These are phyloP conservation scores for Pseudonitzschia delicatissima DNA, from an alignment of 108 stramenopile genomes.

Conservation along the genomic window DNA sequence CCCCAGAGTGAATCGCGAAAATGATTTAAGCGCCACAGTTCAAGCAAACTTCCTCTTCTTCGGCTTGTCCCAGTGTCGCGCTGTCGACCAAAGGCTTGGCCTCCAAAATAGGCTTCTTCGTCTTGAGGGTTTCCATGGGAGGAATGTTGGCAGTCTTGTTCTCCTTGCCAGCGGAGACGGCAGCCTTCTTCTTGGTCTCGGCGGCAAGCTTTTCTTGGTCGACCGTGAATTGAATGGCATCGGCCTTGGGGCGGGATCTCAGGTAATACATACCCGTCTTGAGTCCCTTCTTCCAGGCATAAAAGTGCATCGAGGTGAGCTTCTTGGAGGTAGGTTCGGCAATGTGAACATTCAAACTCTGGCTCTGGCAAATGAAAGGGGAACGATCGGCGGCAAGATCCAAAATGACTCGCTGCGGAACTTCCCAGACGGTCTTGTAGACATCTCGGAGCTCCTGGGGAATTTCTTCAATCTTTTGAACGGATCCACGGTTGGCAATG, in stretches of 20 bases:
- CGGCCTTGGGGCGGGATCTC: slow-evolving; percentile 97
- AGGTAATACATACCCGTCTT: slow-evolving; percentile 99
- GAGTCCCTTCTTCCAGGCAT: slow-evolving; percentile 97
- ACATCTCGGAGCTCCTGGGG: slow-evolving; percentile 91
- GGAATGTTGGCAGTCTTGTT: slow-evolving; percentile 2
- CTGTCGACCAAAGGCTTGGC: slow-evolving; percentile 35
- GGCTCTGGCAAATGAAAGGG: slow-evolving; percentile 98
- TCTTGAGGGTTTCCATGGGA: slow-evolving; percentile 29
- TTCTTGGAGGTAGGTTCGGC: slow-evolving; percentile 93
- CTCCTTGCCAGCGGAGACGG: slow-evolving; percentile 26
- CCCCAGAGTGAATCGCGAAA: neutral
- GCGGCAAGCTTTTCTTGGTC: slow-evolving; percentile 85
- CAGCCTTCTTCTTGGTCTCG: slow-evolving; percentile 29
- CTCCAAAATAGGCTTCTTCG: slow-evolving; percentile 3
- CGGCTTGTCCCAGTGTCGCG: slow-evolving; percentile 52
- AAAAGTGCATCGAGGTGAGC: slow-evolving; percentile 97
- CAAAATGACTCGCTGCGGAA: slow-evolving; percentile 90
- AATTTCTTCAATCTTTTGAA: slow-evolving; percentile 91
- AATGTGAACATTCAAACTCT: slow-evolving; percentile 98
- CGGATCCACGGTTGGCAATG: slow-evolving; percentile 96
- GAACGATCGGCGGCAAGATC: slow-evolving; percentile 99
- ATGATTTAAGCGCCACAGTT: slow-evolving; percentile 82
- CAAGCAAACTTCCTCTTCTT: slow-evolving; percentile 85
- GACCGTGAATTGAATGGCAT: slow-evolving; percentile 99
- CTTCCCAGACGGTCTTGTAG: slow-evolving; percentile 99